Conservation (phyloP, 148 eudicot species). For the Beta vulgaris region DNA sequence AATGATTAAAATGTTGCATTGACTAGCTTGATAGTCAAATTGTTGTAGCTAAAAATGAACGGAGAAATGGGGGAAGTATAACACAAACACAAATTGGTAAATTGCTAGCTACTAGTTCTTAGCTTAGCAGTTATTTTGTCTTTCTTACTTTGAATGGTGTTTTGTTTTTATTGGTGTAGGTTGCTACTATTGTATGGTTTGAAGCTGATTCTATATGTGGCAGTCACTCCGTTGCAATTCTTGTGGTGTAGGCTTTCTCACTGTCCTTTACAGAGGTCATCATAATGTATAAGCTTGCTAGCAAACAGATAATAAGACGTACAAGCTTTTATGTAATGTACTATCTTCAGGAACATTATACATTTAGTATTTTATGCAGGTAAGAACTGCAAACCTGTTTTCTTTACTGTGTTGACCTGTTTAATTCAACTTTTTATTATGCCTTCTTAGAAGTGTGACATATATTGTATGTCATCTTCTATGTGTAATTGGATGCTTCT, state of each 20-base stretch:
- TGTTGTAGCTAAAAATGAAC: no score
- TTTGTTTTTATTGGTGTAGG: slow-evolving; percentile 47
- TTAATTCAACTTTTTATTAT: no score
- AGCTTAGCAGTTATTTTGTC: background rate
- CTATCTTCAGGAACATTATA: background rate
- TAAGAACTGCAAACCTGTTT: background rate
- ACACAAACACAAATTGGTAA: no score
- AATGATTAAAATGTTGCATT: no score
- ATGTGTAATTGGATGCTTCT: no score
- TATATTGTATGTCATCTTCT: no score
- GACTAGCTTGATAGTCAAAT: no score
- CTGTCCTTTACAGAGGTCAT: background rate
- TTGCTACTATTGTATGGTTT: slow-evolving; percentile 98
- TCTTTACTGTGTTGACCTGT: background rate
- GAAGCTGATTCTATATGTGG: slow-evolving; percentile 99
- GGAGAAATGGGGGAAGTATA: no score
- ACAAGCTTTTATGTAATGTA: background rate
- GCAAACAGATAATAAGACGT: background rate
- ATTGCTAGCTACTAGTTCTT: background rate
- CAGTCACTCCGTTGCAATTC: slow-evolving; percentile 90
- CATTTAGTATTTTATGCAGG: background rate
- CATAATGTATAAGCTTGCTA: background rate
- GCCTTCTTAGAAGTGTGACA: no score
- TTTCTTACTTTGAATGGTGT: background rate
- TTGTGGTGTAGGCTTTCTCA: slow-evolving; percentile 35